Base-by-base conservation (phyloP, 2,329 filamentous ascomycete species). In the Colletotrichum lini region DNA sequence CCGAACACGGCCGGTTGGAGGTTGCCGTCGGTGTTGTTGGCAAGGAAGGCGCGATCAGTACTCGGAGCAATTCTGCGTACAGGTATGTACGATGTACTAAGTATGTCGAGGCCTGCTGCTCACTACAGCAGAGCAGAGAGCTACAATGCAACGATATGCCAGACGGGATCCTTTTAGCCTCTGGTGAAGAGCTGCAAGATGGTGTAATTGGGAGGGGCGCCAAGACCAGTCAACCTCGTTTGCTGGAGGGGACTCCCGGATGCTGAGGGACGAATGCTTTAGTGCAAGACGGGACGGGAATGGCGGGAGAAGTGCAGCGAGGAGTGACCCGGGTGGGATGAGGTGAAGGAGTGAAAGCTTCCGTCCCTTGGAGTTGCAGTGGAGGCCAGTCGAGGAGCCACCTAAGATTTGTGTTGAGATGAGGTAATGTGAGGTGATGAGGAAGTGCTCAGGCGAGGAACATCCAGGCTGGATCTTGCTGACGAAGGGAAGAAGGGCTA, bases 221-320 rank as follows among this genome's bases (percentile, higher is more conserved):
- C 60, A 63, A 52, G 59, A 62, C 35, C 21, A 4, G 16, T 40
- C 60, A 53, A 44, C 47, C 49, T 63, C 21, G 21, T 30, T 16
- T n/a, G 10, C 52, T 35, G 26, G 30, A 9, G 21, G n/a, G 12
- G 21, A 16, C 9, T 40, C 35, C 18, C 10, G 18, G 35, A 30
- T 12, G 10, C 52, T 65, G 18, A 50, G 45, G 42, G 64, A 64
- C 52, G 60, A 44, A 50, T 58, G 52, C 66, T 53, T 58, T 66
- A 60, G 62, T 54, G 54, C 40, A 16, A 60, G 62, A 66, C 47
- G 54, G 54, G 62, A 66, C 67, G 67, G 66, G 61, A 59, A 56
- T 45, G 42, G 65, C 65, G 65, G 66, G 53, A 65, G 60, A 68
- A 56, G 26, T 16, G 45, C 60, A 59, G 47, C 52, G 54, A 65